Evolutionary conservation across 1,139 yeast species (phyloP).

Genomic region (Nakaseomyces sp.): DNA sequence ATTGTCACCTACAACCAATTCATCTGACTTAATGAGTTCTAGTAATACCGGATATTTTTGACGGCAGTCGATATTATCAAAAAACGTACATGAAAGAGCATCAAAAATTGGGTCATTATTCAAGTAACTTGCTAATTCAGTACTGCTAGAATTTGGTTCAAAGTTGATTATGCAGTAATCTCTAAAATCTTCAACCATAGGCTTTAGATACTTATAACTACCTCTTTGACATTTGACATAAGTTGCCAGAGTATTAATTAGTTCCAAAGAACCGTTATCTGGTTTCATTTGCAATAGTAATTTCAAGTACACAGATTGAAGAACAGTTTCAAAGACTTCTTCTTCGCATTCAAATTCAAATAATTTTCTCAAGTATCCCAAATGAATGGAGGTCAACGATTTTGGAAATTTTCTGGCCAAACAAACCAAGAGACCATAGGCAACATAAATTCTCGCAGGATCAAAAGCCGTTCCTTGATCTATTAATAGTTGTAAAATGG

Average conservation of each 20-base stretch:
- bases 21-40: not conserved
- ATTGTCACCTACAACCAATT: not conserved
- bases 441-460: conserved; percentile 58
- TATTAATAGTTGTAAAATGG: conserved; percentile 41
- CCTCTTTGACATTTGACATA: conserved; percentile 17
- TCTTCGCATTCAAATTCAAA: conserved; percentile 56
- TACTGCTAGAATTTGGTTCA: conserved; percentile 5
- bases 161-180: conserved; percentile 17
- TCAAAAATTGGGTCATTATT: conserved; percentile 13
- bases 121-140: not conserved
- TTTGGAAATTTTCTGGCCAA: conserved; percentile 32
- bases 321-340: conserved; percentile 41
- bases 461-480: conserved; percentile 51
- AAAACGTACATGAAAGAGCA: conserved; percentile 16
- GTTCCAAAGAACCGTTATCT: conserved; percentile 21
- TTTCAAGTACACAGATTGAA: conserved; percentile 45
- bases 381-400: conserved; percentile 31
- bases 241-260: conserved; percentile 31
- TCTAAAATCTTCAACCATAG: conserved; percentile 15
- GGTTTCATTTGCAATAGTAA: conserved; percentile 35
- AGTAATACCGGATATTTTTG: conserved; percentile 3
- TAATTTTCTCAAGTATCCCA: conserved; percentile 35
- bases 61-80: conserved; percentile 10
- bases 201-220: conserved; percentile 15
- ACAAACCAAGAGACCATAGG: conserved; percentile 51